Conservation (phyloP, 2,329 filamentous ascomycete genomes). For the Basipetospora sp. region DNA sequence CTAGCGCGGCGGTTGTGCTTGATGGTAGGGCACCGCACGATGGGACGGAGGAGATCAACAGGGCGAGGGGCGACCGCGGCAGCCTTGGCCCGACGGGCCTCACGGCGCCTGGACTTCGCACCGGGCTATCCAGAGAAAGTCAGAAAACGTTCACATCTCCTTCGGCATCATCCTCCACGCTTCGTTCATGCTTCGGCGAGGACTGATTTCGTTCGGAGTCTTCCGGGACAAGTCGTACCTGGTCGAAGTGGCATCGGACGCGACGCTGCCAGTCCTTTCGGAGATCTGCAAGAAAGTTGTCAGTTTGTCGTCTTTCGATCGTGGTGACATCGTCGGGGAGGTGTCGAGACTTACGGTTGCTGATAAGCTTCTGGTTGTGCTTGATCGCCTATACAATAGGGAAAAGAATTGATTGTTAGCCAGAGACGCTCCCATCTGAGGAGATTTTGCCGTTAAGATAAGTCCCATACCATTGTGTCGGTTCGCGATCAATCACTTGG, state of each 20-base stretch:
- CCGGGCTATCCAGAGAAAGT: slow-evolving; percentile 52
- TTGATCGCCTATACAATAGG: slow-evolving; percentile 65
- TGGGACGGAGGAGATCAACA: slow-evolving; percentile 87
- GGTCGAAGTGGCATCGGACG: slow-evolving; percentile 98
- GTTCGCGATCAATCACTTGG: slow-evolving; percentile 36
- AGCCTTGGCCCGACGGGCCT: slow-evolving; percentile 86
- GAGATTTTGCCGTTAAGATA: background rate
- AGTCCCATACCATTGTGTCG: slow-evolving; percentile 36
- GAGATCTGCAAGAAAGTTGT: slow-evolving; percentile 54
- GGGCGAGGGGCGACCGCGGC: slow-evolving; percentile 89
- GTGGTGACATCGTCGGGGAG: slow-evolving; percentile 7
- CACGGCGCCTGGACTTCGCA: slow-evolving; percentile 84
- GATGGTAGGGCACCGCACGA: slow-evolving; percentile 94
- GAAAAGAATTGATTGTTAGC: slow-evolving; percentile 17
- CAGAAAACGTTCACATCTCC: slow-evolving; percentile 9
- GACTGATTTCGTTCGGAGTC: no score
- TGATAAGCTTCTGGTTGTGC: slow-evolving; percentile 97
- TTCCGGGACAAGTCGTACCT: slow-evolving; percentile 69
- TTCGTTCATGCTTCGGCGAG: background rate
- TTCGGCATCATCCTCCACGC: slow-evolving; percentile 1
- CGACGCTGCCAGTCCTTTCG: slow-evolving; percentile 99
- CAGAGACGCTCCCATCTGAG: slow-evolving; percentile 1
- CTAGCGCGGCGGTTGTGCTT: slow-evolving; percentile 99
- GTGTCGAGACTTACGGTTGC: slow-evolving; percentile 71
- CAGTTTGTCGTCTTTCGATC: background rate